Conservation (phyloP, 371 early-diverging fungal species). For the Rhizomucor pusillus region DNA sequence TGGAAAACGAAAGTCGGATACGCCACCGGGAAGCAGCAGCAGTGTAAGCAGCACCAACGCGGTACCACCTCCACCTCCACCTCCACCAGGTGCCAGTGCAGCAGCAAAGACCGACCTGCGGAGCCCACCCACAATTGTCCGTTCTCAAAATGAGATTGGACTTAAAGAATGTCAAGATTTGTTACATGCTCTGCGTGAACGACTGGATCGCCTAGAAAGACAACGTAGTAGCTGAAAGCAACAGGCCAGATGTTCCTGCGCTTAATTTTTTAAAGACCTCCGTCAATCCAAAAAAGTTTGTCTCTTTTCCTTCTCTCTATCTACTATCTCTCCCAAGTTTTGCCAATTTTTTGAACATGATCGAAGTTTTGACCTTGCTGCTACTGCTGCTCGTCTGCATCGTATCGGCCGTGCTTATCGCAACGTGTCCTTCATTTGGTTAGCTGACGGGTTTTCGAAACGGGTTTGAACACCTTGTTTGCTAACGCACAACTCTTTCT, state of each 20-base stretch:
- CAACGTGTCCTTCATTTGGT: too few species aligned
- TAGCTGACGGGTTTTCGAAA: too few species aligned
- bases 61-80: constrained; percentile 10
- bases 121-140: constrained; percentile 25
- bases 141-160: constrained; percentile 28
- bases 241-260: too few species aligned
- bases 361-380: too few species aligned
- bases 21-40: background rate
- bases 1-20: constrained; percentile 17
- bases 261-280: too few species aligned
- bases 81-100: background rate
- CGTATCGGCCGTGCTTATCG: too few species aligned
- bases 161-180: constrained; percentile 14
- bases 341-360: background rate
- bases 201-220: constrained; percentile 34
- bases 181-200: constrained; percentile 27
- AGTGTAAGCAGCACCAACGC: background rate
- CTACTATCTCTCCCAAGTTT: background rate
- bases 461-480: too few species aligned
- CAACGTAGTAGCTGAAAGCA: constrained; percentile 6
- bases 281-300: too few species aligned
- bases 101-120: background rate
- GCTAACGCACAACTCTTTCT: too few species aligned
- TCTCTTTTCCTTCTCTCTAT: background rate
- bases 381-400: too few species aligned